Conservation (phyloP, 495 filamentous ascomycete genomes). For the Penicillium cosmopolitanum region DNA sequence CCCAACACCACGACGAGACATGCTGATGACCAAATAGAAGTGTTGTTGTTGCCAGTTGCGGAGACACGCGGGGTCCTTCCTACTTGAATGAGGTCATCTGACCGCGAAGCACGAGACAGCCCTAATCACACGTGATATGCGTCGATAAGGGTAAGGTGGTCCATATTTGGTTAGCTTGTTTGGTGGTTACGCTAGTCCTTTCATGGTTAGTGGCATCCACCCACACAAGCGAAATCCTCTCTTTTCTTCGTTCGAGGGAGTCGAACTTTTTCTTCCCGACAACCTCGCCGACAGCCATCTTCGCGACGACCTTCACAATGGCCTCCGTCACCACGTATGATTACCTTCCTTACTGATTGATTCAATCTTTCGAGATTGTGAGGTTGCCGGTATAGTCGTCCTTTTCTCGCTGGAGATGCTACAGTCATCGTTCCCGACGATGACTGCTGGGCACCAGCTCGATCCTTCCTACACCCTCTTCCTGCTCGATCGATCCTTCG, state of each 20-base stretch:
- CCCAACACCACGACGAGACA: constrained; percentile 73
- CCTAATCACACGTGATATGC: constrained; percentile 22
- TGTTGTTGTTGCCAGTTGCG: constrained; percentile 6
- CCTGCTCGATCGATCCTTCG: constrained; percentile 36
- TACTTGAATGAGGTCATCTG: constrained; percentile 18
- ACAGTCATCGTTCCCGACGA: constrained; percentile 31
- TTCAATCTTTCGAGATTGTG: constrained; percentile 51
- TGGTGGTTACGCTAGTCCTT: not conserved
- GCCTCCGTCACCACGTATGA: constrained; percentile 66
- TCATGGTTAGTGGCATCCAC: constrained; percentile 24
- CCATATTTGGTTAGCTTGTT: constrained; percentile 6
- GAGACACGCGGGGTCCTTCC: too few relatives aligned
- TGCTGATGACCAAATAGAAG: constrained; percentile 14
- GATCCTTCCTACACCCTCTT: constrained; percentile 70
- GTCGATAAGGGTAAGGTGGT: constrained; percentile 31
- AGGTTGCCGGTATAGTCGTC: constrained; percentile 69
- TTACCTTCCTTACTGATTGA: constrained; percentile 45
- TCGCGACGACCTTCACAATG: constrained; percentile 53
- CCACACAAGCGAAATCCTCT: constrained; percentile 43
- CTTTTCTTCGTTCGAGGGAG: constrained; percentile 27
- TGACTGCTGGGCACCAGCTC: constrained; percentile 71
- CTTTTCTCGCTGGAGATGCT: constrained; percentile 73
- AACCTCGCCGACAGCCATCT: constrained; percentile 47
- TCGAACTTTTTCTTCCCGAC: constrained; percentile 40
- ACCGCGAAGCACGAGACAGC: constrained; percentile 8